phyloP scores from a whole-genome alignment of 2,329 filamentous ascomycete genomes.

The Colletotrichum sp. region DNA sequence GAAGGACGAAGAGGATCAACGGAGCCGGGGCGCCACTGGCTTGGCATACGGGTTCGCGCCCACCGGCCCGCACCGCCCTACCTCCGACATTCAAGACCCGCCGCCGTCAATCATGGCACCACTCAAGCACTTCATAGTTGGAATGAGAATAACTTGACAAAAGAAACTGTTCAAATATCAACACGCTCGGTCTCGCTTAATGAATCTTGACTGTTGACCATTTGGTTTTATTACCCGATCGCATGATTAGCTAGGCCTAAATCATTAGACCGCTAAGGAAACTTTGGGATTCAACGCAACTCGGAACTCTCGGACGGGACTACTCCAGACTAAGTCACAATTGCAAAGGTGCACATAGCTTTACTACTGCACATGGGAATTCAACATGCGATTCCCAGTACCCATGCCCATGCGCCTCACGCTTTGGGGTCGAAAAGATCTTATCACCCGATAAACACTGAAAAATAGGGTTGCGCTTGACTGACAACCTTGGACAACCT shows the following conservation, averaged over 20 bases:
- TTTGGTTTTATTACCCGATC: background rate
- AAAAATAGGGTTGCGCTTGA: background rate
- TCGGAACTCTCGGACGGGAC: background rate
- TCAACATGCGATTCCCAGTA: background rate
- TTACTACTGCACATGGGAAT: background rate
- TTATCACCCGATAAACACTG: background rate
- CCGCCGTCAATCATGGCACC: background rate
- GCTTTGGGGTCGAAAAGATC: background rate
- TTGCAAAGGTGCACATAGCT: background rate
- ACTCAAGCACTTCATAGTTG: fast-evolving
- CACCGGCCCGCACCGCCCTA: background rate
- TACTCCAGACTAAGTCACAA: background rate
- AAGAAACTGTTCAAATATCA: background rate
- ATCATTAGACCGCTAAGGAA: background rate
- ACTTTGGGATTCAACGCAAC: background rate
- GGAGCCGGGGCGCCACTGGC: background rate
- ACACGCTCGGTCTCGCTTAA: background rate
- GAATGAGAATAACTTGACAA: fast-evolving
- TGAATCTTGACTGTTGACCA: background rate
- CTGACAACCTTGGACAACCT: background rate
- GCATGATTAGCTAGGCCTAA: background rate
- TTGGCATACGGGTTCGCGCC: fast-evolving
- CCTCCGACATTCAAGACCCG: background rate
- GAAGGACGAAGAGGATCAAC: background rate
- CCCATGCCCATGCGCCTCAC: background rate